Conservation (phyloP, 257 asterid species). For the Forsythia viridissima region DNA sequence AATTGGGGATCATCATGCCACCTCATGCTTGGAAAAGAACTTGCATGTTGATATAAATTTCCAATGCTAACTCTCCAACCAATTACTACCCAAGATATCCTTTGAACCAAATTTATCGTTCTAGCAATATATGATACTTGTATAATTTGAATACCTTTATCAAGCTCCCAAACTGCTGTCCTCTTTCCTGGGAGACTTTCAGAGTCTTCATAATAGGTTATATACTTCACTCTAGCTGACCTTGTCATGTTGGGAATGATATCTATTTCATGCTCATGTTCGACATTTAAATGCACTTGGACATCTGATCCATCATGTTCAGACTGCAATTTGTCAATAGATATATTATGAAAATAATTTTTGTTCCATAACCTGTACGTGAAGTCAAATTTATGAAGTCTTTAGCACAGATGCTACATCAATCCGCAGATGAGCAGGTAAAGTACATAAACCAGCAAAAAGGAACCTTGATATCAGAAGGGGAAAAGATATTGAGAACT, state of each 20-base stretch:
- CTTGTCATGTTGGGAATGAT: slow-evolving; percentile 88
- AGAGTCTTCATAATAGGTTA: slow-evolving; percentile 95
- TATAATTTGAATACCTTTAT: slow-evolving; percentile 70
- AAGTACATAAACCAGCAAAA: slow-evolving; percentile 17
- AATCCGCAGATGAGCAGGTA: slow-evolving; percentile 5
- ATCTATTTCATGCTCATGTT: slow-evolving; percentile 76
- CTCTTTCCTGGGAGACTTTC: slow-evolving; percentile 92
- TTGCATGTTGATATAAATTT: slow-evolving; percentile 5
- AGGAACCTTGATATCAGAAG: slow-evolving; percentile 7
- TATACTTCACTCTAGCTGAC: slow-evolving; percentile 81
- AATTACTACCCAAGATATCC: slow-evolving; percentile 13
- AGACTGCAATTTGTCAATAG: slow-evolving; percentile 56
- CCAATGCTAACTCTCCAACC: not conserved
- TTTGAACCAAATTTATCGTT: slow-evolving; percentile 1
- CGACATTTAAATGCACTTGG: slow-evolving; percentile 75
- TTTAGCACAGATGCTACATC: not conserved
- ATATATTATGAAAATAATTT: slow-evolving; percentile 3
- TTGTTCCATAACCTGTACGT: slow-evolving; percentile 9
- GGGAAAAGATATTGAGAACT: not conserved
- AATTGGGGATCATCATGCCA: slow-evolving; percentile 7
- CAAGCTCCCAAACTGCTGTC: slow-evolving; percentile 99
- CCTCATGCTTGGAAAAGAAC: slow-evolving; percentile 9
- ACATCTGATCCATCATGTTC: slow-evolving; percentile 97
- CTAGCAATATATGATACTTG: slow-evolving; percentile 19
- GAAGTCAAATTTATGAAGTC: slow-evolving; percentile 7